phyloP scores from a whole-genome alignment of 176 grass and related monocot species.

The Olyra latifolia region DNA sequence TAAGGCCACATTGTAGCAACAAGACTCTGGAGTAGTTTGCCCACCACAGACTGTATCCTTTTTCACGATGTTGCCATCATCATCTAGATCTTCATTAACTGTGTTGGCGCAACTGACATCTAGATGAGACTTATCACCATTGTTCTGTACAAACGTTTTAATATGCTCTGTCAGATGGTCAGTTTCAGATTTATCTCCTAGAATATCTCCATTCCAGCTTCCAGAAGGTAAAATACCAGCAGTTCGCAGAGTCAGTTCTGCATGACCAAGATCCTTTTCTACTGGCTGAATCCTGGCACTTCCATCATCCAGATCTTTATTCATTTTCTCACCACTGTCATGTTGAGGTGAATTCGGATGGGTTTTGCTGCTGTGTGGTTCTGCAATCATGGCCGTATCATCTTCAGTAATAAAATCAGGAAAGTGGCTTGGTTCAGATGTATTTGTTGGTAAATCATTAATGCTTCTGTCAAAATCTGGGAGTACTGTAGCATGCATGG shows the following conservation, averaged over 20 bases:
- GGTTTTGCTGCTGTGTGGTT: slow-evolving; percentile 14
- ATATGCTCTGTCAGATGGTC: slow-evolving; percentile 8
- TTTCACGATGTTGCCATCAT: slow-evolving; percentile 22
- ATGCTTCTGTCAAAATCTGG: slow-evolving; percentile 7
- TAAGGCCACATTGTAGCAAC: slow-evolving; percentile 19
- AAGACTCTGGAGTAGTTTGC: slow-evolving; percentile 8
- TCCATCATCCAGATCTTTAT: slow-evolving; percentile 22
- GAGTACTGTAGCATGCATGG: neutral
- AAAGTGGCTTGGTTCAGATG: neutral
- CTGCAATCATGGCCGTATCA: slow-evolving; percentile 2
- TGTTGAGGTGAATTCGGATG: slow-evolving; percentile 16
- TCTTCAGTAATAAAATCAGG: slow-evolving; percentile 15
- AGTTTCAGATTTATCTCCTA: slow-evolving; percentile 32
- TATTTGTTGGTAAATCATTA: slow-evolving; percentile 18
- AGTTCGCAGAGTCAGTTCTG: neutral
- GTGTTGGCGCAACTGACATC: slow-evolving; percentile 1
- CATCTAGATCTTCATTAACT: slow-evolving; percentile 25
- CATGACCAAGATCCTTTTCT: slow-evolving; percentile 17
- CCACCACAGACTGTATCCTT: slow-evolving; percentile 16
- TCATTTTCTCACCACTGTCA: slow-evolving; percentile 23
- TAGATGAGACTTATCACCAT: neutral
- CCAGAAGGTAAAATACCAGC: slow-evolving; percentile 14
- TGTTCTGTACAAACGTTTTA: neutral
- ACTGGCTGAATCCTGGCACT: slow-evolving; percentile 6
- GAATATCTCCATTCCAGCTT: slow-evolving; percentile 11